Percentiles rank a stretch among this genome's conserved stretches.
These are phyloP conservation scores for Marasmius tenuissimus DNA, from an alignment of 1,284 basidiomycete species.

Conservation along the genomic window DNA sequence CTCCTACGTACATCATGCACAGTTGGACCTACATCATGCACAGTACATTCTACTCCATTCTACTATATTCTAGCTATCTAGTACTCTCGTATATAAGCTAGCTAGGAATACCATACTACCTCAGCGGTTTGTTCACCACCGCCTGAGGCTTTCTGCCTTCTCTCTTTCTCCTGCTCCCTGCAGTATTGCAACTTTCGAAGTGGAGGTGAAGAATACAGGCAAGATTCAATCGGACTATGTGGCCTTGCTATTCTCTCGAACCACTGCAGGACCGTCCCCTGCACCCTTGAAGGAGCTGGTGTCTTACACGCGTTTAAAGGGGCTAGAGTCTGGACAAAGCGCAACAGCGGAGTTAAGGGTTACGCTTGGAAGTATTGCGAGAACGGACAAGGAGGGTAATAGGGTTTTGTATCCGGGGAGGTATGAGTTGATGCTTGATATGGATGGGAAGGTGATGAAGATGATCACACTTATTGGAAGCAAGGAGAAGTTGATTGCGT, in stretches of 20 bases:
- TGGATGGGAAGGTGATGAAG: conserved; percentile 25
- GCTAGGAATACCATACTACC: too few species aligned
- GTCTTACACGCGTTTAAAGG: conserved; percentile 45
- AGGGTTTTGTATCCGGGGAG: conserved; percentile 47
- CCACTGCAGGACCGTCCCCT: conserved; percentile 47
- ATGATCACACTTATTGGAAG: conserved; percentile 36
- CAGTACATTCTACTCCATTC: too few species aligned
- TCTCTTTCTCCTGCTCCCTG: too few species aligned
- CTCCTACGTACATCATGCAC: too few species aligned
- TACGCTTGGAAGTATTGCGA: conserved; percentile 50
- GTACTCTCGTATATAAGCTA: too few species aligned
- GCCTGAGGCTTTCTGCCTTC: too few species aligned
- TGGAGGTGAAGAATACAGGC: conserved; percentile 50
- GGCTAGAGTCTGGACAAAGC: conserved; percentile 34
- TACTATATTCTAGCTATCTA: too few species aligned
- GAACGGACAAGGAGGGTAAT: conserved; percentile 47
- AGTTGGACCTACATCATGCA: too few species aligned
- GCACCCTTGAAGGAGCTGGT: conserved; percentile 53
- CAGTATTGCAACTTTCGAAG: too few species aligned
- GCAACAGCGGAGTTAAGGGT: conserved; percentile 40
- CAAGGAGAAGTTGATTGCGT: conserved; percentile 37
- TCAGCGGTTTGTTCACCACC: too few species aligned
- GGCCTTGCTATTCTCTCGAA: conserved; percentile 50
- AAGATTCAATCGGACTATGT: conserved; percentile 53
- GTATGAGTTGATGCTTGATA: conserved; percentile 45